phyloP scores from a whole-genome alignment of 2,329 filamentous ascomycete genomes.

The Aspergillus nomiae region DNA sequence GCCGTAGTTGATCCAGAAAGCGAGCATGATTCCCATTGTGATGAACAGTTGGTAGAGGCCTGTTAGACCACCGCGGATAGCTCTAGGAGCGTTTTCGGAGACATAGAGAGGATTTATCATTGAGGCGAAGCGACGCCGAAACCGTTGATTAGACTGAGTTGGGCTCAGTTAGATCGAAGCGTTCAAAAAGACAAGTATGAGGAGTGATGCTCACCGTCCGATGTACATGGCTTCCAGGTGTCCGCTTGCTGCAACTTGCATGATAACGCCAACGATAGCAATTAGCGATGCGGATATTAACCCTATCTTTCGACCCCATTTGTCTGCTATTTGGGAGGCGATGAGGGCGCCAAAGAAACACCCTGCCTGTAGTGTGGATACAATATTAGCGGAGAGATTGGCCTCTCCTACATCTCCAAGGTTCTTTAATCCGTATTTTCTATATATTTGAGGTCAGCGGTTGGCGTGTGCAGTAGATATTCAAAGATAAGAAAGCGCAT shows the following conservation, averaged over 20 bases:
- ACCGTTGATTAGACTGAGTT: slow-evolving; percentile 52
- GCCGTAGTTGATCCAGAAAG: slow-evolving; percentile 59
- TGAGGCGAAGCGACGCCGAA: slow-evolving; percentile 52
- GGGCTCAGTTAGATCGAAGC: background rate
- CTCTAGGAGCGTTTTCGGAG: slow-evolving; percentile 61
- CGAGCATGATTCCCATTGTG: slow-evolving; percentile 46
- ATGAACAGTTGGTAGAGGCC: slow-evolving; percentile 64
- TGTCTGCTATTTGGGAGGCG: slow-evolving; percentile 42
- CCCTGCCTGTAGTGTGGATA: slow-evolving; percentile 70
- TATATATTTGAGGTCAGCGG: slow-evolving; percentile 22
- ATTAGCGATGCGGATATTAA: slow-evolving; percentile 61
- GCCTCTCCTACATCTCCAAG: slow-evolving; percentile 47
- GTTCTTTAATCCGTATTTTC: slow-evolving; percentile 55
- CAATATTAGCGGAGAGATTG: slow-evolving; percentile 67
- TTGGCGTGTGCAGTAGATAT: background rate
- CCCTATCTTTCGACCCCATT: slow-evolving; percentile 56
- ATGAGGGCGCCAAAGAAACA: slow-evolving; percentile 66
- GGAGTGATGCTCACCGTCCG: slow-evolving; percentile 53
- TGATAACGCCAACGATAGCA: slow-evolving; percentile 62
- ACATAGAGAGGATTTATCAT: slow-evolving; percentile 65
- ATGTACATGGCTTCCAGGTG: slow-evolving; percentile 65
- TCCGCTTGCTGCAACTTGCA: slow-evolving; percentile 65
- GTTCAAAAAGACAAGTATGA: background rate
- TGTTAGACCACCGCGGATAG: slow-evolving; percentile 61
- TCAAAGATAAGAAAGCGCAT: slow-evolving; percentile 19